These are phyloP conservation scores for Colletotrichum lupini DNA, from an alignment of 2,329 filamentous ascomycete genomes.

Conservation along the genomic window DNA sequence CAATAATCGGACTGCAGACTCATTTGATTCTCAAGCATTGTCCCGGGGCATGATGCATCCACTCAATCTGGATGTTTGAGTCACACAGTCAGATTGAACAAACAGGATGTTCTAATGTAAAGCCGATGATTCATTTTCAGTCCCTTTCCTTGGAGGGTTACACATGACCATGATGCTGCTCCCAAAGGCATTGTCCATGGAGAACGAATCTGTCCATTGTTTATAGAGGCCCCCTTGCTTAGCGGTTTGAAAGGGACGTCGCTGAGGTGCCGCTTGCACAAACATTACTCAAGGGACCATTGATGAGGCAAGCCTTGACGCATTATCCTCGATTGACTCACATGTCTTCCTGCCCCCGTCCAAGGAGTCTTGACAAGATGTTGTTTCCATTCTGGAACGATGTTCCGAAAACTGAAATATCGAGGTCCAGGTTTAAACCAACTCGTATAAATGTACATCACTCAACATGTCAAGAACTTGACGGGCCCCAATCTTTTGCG, in stretches of 20 bases:
- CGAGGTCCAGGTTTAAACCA: not conserved
- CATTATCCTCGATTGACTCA: not conserved
- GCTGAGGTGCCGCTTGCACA: not conserved
- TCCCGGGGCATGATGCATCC: no score
- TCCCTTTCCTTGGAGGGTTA: not conserved
- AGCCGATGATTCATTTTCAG: not conserved
- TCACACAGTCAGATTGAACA: not conserved
- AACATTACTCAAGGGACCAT: not conserved
- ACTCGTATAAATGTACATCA: not conserved
- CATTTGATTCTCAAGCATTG: no score
- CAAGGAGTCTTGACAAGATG: not conserved
- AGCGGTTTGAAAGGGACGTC: not conserved
- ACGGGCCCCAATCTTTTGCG: not conserved
- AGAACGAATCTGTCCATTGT: not conserved
- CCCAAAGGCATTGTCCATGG: not conserved
- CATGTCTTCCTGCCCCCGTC: not conserved
- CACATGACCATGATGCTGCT: not conserved
- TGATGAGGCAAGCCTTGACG: not conserved
- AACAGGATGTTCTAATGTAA: not conserved
- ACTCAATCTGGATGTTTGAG: no score
- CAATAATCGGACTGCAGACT: no score
- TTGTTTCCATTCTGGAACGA: not conserved
- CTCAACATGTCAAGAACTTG: not conserved
- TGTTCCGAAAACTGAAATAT: not conserved
- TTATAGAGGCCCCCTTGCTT: not conserved